Percentiles rank a stretch among this genome's conserved stretches.
Evolutionary conservation across 139 green algal genomes (phyloP).

Genomic region (Chlamydomonas applanata): DNA sequence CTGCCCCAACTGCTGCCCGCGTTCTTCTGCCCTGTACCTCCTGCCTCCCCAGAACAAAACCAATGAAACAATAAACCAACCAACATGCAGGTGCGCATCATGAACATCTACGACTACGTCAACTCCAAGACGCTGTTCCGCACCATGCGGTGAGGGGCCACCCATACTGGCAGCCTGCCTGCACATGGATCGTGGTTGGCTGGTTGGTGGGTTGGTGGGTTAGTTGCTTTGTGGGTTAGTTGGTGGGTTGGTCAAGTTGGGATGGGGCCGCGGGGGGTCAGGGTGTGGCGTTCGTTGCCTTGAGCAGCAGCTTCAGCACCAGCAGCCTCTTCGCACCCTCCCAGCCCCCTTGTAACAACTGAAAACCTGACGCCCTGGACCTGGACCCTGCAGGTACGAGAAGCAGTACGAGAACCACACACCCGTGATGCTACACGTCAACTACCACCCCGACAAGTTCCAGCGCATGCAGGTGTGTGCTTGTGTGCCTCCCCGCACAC

Average conservation of each 20-base stretch:
- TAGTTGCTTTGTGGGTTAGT: too few relatives aligned
- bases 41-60: too few relatives aligned
- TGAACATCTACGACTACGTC: constrained; percentile 58
- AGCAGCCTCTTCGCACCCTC: too few relatives aligned
- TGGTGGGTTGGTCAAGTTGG: too few relatives aligned
- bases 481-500: constrained; percentile 20
- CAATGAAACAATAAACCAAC: neutral
- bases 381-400: constrained; percentile 32
- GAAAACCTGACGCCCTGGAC: neutral
- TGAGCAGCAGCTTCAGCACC: too few relatives aligned
- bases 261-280: too few relatives aligned
- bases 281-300: too few relatives aligned
- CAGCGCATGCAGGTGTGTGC: constrained; percentile 44
- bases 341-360: too few relatives aligned
- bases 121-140: constrained; percentile 62
- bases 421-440: constrained; percentile 70
- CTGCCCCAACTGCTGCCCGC: neutral
- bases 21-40: too few relatives aligned
- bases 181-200: too few relatives aligned
- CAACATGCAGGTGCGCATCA: constrained; percentile 34
- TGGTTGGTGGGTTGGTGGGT: too few relatives aligned
- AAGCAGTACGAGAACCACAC: constrained; percentile 24
- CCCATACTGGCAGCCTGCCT: neutral
- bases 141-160: neutral
- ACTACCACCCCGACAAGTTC: constrained; percentile 82